Percentiles rank a stretch among this genome's conserved stretches.
Conservation (phyloP, 306 rosid species). For the Oemleria cerasiformis region DNA sequence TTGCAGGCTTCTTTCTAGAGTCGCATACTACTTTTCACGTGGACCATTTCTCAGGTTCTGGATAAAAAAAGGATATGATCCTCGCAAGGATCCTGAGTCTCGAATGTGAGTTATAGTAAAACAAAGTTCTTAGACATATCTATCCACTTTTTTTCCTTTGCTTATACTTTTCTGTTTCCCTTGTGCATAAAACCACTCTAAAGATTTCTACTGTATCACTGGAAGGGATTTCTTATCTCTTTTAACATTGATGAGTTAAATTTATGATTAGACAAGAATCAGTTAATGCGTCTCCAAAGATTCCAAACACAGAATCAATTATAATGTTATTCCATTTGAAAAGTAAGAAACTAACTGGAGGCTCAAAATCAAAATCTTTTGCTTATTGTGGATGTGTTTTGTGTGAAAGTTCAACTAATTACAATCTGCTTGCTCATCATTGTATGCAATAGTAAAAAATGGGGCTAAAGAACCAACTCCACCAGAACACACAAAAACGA, state of each 20-base stretch:
- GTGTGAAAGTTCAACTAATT: not conserved
- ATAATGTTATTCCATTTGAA: no score
- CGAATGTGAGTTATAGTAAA: conserved; percentile 50
- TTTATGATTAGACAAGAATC: no score
- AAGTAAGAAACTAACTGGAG: no score
- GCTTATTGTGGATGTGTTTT: no score
- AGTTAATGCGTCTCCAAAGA: not conserved
- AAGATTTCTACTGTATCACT: not conserved
- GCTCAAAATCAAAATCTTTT: no score
- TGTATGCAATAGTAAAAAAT: not conserved
- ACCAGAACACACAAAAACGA: not conserved
- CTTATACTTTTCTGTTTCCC: not conserved
- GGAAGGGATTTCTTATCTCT: not conserved
- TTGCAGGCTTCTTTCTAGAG: conserved; percentile 88
- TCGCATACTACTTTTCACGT: conserved; percentile 87
- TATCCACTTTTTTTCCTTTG: not conserved
- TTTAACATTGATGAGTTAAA: not conserved
- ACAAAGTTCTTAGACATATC: conserved; percentile 3
- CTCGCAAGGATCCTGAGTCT: conserved; percentile 78
- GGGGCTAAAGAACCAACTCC: not conserved
- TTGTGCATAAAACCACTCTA: not conserved
- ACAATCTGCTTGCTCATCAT: not conserved
- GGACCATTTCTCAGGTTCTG: conserved; percentile 93
- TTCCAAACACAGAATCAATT: not conserved
- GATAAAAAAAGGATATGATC: conserved; percentile 96